These are phyloP conservation scores for Talaromyces sp. DNA, from an alignment of 2,329 filamentous ascomycete genomes.

Conservation along the genomic window DNA sequence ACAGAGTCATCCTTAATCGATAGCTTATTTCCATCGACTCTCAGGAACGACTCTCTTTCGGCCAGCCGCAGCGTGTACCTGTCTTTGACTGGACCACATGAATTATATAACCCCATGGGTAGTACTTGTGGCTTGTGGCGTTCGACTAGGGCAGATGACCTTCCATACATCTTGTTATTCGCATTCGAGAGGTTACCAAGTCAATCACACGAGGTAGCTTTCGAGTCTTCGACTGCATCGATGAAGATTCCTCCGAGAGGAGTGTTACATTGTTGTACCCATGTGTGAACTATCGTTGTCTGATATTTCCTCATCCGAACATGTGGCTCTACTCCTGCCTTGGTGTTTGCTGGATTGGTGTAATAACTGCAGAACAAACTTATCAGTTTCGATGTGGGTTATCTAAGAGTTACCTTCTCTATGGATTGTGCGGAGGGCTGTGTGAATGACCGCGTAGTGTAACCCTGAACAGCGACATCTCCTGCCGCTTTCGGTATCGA, in stretches of 20 bases:
- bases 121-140: constrained; percentile 14
- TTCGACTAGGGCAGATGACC: constrained; percentile 7
- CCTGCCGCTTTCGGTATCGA: not conserved
- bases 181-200: not conserved
- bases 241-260: not conserved
- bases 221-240: not conserved
- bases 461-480: not conserved
- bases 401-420: not conserved
- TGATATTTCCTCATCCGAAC: not conserved
- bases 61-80: not conserved
- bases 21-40: not conserved
- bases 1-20: not conserved
- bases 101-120: not conserved
- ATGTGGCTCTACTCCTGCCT: not conserved
- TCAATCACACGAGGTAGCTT: not conserved
- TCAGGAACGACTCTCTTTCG: not conserved
- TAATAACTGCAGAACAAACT: not conserved
- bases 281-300: not conserved
- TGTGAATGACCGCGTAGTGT: not conserved
- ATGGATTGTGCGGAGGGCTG: not conserved
- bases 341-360: not conserved
- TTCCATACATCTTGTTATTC: not conserved
- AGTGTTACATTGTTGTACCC: constrained; percentile 8
- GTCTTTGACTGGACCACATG: not conserved
- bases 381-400: not conserved